Percentiles rank a stretch among this genome's conserved stretches.
Conservation (phyloP, 1,284 basidiomycete species). For the Cystobasidium pallidum region DNA sequence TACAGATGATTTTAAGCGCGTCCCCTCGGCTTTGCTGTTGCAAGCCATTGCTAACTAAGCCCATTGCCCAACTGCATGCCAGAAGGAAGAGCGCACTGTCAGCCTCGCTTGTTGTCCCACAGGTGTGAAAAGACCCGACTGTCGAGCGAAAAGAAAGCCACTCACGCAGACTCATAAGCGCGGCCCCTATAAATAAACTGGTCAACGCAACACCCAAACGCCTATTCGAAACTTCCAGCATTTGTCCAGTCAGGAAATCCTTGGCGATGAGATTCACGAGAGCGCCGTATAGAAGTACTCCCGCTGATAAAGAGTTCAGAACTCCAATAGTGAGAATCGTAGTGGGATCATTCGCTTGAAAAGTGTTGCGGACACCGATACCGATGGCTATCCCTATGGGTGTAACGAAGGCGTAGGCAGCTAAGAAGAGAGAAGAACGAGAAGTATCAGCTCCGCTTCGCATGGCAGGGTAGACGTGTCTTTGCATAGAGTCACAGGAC, state of each 20-base stretch:
- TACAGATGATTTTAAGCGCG: too few relatives aligned
- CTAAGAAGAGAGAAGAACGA: slow-evolving; percentile 23
- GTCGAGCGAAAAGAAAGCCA: background rate
- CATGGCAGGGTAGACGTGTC: too few relatives aligned
- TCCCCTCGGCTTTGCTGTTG: too few relatives aligned
- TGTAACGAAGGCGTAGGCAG: slow-evolving; percentile 51
- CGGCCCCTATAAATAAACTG: slow-evolving; percentile 25
- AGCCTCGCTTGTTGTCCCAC: too few relatives aligned
- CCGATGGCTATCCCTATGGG: slow-evolving; percentile 51
- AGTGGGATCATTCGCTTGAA: slow-evolving; percentile 53
- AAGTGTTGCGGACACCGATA: slow-evolving; percentile 53
- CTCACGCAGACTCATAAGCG: slow-evolving; percentile 29
- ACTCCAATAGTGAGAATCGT: slow-evolving; percentile 54
- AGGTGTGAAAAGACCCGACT: too few relatives aligned
- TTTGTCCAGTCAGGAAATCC: slow-evolving; percentile 23
- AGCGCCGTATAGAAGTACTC: slow-evolving; percentile 55
- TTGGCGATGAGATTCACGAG: slow-evolving; percentile 52
- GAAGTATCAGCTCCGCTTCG: too few relatives aligned
- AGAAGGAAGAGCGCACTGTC: background rate
- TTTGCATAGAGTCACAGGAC: too few relatives aligned
- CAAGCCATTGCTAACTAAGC: too few relatives aligned
- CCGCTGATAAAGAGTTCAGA: slow-evolving; percentile 55
- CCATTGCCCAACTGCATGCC: slow-evolving; percentile 26
- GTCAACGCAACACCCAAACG: slow-evolving; percentile 20
- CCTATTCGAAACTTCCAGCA: slow-evolving; percentile 10